These are phyloP conservation scores for Cajanus cajan DNA, from an alignment of 306 rosid genomes.

Conservation along the genomic window DNA sequence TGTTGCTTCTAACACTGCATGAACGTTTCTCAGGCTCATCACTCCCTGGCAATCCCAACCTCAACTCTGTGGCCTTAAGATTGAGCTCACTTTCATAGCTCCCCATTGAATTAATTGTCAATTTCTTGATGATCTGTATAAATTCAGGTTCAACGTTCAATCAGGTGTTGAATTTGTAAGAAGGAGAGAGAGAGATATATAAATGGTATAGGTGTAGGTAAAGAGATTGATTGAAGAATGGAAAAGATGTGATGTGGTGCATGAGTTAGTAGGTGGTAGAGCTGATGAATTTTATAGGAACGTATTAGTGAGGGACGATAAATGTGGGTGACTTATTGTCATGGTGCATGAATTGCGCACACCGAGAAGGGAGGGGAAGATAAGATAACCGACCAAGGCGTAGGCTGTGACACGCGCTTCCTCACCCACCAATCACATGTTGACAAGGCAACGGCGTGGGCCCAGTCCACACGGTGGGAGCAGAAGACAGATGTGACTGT, in stretches of 20 bases:
- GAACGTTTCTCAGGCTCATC: conserved; percentile 36
- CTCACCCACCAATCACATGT: conserved; percentile 31
- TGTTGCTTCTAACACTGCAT: conserved; percentile 42
- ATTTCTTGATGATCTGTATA: neutral
- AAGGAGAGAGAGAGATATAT: neutral
- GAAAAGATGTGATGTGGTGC: neutral
- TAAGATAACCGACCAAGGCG: neutral
- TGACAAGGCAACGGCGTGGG: conserved; percentile 19
- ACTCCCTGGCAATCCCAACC: conserved; percentile 66
- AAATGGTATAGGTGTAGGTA: neutral
- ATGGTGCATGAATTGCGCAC: conserved; percentile 41
- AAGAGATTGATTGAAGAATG: conserved; percentile 2
- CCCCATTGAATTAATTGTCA: conserved; percentile 29
- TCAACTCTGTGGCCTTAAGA: conserved; percentile 60
- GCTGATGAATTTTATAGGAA: conserved; percentile 40
- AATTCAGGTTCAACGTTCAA: too few species aligned
- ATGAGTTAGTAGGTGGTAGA: neutral
- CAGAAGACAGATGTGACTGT: conserved; percentile 33
- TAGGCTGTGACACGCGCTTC: conserved; percentile 39
- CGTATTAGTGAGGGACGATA: neutral
- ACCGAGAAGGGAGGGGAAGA: neutral
- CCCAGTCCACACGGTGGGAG: neutral
- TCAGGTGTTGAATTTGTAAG: neutral
- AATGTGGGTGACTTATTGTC: conserved; percentile 30
- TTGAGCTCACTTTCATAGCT: conserved; percentile 41